Percentiles rank a stretch among this genome's conserved stretches.
Conservation (phyloP, 805 yeast genomes). For the Candida tibetensis region DNA sequence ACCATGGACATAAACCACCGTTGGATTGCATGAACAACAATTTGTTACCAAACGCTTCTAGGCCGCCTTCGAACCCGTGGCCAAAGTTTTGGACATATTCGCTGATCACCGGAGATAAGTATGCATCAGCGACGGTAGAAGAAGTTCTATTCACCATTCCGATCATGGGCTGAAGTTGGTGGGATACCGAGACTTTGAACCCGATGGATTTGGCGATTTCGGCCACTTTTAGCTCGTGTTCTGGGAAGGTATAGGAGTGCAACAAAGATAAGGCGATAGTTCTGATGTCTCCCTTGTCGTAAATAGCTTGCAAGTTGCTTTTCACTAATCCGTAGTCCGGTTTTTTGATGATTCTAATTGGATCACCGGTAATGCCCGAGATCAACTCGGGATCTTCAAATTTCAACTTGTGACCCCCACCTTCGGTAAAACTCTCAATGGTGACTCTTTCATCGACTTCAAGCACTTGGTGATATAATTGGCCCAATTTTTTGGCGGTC, state of each 20-base stretch:
- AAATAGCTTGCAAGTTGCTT: conserved; percentile 24
- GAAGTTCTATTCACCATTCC: conserved; percentile 41
- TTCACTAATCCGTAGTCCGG: conserved; percentile 28
- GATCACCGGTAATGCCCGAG: conserved; percentile 35
- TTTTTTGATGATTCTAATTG: conserved; percentile 26
- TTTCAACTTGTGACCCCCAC: conserved; percentile 44
- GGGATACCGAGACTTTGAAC: conserved; percentile 39
- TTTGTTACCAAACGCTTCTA: conserved; percentile 43
- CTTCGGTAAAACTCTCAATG: conserved; percentile 68
- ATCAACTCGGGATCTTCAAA: conserved; percentile 23
- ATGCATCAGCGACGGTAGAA: conserved; percentile 45
- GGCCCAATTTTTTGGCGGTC: conserved; percentile 66
- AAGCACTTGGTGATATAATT: conserved; percentile 69
- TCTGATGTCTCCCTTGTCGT: conserved; percentile 20
- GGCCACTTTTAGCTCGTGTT: conserved; percentile 36
- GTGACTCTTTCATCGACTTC: conserved; percentile 93
- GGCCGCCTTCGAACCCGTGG: conserved; percentile 41
- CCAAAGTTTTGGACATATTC: conserved; percentile 36
- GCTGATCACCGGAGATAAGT: conserved; percentile 38
- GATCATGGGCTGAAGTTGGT: conserved; percentile 43
- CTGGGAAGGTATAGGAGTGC: conserved; percentile 41
- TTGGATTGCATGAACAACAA: conserved; percentile 94
- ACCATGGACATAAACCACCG: conserved; percentile 88
- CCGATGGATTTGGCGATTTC: conserved; percentile 35
- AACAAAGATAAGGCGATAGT: conserved; percentile 38